phyloP scores from a whole-genome alignment of 371 early-diverging fungal species.

The Cokeromyces recurvatus region DNA sequence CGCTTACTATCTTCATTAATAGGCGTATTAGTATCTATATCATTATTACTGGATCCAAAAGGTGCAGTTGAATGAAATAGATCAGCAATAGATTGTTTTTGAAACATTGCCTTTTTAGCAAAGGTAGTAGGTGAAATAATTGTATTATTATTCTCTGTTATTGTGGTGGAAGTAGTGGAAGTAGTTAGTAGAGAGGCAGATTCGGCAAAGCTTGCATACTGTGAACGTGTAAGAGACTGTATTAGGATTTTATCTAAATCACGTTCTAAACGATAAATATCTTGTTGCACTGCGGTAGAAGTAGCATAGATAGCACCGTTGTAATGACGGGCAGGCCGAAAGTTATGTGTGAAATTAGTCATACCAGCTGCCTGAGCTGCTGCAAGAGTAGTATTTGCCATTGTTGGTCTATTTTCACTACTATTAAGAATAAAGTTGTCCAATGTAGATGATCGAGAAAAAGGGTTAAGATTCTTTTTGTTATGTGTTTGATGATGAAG shows the following conservation, averaged over 20 bases:
- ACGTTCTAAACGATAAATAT: conserved; percentile 40
- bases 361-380: conserved; percentile 30
- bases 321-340: conserved; percentile 16
- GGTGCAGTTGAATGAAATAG: background rate
- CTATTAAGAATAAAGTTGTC: background rate
- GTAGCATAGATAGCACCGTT: conserved; percentile 29
- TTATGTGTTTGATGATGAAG: background rate
- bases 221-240: conserved; percentile 10
- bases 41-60: background rate
- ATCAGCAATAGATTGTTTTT: conserved; percentile 3
- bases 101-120: conserved; percentile 4
- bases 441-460: conserved; percentile 6
- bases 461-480: conserved; percentile 7
- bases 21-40: background rate
- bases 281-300: conserved; percentile 42
- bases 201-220: conserved; percentile 20
- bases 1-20: background rate
- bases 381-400: conserved; percentile 19
- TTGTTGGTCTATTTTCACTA: background rate
- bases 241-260: conserved; percentile 31
- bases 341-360: conserved; percentile 17
- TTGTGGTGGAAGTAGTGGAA: background rate
- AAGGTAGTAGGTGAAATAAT: background rate
- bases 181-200: background rate
- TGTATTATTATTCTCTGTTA: background rate